These are phyloP conservation scores for Crucibulum laeve DNA, from an alignment of 768 basidiomycete genomes.

Conservation along the genomic window DNA sequence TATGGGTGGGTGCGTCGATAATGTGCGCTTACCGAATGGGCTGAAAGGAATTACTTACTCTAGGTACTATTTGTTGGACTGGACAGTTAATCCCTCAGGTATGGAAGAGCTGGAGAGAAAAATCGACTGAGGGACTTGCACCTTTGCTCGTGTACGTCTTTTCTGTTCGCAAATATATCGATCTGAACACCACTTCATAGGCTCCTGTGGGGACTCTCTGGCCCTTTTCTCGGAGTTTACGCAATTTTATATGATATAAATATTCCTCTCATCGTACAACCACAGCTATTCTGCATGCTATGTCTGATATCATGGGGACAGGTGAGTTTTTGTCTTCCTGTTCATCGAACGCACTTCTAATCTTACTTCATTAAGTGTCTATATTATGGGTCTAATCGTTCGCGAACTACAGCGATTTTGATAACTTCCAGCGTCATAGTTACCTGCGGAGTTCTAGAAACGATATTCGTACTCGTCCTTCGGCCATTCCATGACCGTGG, in stretches of 20 bases:
- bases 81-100: slow-evolving; percentile 67
- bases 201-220: slow-evolving; percentile 61
- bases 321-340: slow-evolving; percentile 24
- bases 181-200: background rate
- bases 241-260: slow-evolving; percentile 61
- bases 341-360: background rate
- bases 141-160: slow-evolving; percentile 54
- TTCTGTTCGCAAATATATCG: background rate
- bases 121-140: slow-evolving; percentile 69
- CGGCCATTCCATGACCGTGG: slow-evolving; percentile 34
- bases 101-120: slow-evolving; percentile 65
- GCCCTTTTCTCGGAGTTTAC: slow-evolving; percentile 64
- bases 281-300: slow-evolving; percentile 60
- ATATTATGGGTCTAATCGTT: slow-evolving; percentile 52
- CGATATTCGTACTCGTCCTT: slow-evolving; percentile 53
- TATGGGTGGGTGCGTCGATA: slow-evolving; percentile 40
- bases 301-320: slow-evolving; percentile 63
- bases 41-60: too few relatives aligned
- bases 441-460: slow-evolving; percentile 54
- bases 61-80: slow-evolving; percentile 66
- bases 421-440: slow-evolving; percentile 34
- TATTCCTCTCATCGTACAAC: slow-evolving; percentile 68
- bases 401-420: slow-evolving; percentile 25
- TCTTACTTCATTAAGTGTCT: slow-evolving; percentile 45
- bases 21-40: too few relatives aligned